These are phyloP conservation scores for Pyrenochaeta sp. DNA, from an alignment of 2,329 filamentous ascomycete genomes.

Conservation along the genomic window DNA sequence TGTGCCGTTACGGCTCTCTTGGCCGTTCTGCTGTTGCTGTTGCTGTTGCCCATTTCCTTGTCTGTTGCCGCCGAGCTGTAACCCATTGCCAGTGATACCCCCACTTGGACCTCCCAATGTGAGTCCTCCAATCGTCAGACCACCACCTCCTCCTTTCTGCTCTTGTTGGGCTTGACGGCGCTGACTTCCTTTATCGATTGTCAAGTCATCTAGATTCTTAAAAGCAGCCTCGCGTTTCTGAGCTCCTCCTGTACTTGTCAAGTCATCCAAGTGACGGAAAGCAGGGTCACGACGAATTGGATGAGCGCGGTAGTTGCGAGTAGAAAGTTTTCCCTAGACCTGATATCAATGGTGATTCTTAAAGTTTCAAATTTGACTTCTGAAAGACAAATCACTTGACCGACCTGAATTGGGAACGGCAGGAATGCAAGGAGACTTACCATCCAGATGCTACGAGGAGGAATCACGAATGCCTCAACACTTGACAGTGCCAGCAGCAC, in stretches of 20 bases:
- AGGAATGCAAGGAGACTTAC: slow-evolving; percentile 24
- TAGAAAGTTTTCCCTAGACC: slow-evolving; percentile 18
- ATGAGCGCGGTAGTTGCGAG: slow-evolving; percentile 20
- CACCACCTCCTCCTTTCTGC: slow-evolving; percentile 17
- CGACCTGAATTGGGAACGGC: too few species aligned
- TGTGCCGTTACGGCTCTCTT: slow-evolving; percentile 10
- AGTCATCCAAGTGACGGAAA: background rate
- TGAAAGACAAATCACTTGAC: too few species aligned
- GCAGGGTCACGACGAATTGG: slow-evolving; percentile 14
- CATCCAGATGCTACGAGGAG: slow-evolving; percentile 21
- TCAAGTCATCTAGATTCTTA: background rate
- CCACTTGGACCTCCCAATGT: slow-evolving; percentile 40
- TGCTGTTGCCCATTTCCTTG: slow-evolving; percentile 16
- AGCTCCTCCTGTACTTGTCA: background rate
- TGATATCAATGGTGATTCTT: background rate
- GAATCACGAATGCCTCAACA: slow-evolving; percentile 28
- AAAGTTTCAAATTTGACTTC: too few species aligned
- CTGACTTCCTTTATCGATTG: background rate
- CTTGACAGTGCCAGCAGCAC: slow-evolving; percentile 30
- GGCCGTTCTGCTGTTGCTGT: slow-evolving; percentile 1
- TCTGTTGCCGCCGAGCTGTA: slow-evolving; percentile 25
- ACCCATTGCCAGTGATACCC: slow-evolving; percentile 32
- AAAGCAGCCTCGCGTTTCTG: slow-evolving; percentile 10
- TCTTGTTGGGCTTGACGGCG: slow-evolving; percentile 13
- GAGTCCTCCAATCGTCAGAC: slow-evolving; percentile 36